Evolutionary conservation across 352 stramenopile species (phyloP).

Genomic region (Phytopythium helicoides): DNA sequence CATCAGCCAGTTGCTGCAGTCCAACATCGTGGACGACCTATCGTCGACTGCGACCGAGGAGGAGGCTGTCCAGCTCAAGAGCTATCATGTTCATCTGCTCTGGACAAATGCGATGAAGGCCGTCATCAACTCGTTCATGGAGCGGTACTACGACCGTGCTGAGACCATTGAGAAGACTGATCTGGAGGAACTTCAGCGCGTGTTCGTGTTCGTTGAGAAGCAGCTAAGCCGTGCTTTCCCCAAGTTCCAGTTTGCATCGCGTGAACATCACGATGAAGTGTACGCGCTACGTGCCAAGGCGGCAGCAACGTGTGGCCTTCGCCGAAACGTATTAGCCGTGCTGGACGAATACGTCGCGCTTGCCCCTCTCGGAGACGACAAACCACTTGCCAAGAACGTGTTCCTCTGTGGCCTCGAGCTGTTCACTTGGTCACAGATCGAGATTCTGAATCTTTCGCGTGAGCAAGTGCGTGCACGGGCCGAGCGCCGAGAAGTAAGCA

Average conservation of each 20-base stretch:
- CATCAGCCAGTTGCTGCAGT: constrained; percentile 53
- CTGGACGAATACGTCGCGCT: constrained; percentile 60
- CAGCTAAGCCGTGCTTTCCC: constrained; percentile 56
- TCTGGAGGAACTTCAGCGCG: constrained; percentile 49
- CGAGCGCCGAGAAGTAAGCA: constrained; percentile 32
- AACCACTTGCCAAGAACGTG: constrained; percentile 23
- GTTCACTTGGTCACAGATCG: constrained; percentile 50
- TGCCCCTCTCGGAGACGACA: constrained; percentile 7
- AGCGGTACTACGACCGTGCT: constrained; percentile 49
- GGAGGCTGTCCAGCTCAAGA: constrained; percentile 12
- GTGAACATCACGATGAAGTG: constrained; percentile 47
- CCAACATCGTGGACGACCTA: constrained; percentile 37
- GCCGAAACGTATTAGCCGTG: constrained; percentile 36
- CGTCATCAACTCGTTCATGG: constrained; percentile 56
- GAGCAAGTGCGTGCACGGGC: constrained; percentile 35
- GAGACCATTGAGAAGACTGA: constrained; percentile 30
- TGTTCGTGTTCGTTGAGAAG: constrained; percentile 57
- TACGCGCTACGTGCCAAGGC: constrained; percentile 65
- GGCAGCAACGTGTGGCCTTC: constrained; percentile 49
- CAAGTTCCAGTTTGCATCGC: constrained; percentile 36
- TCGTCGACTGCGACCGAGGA: constrained; percentile 3
- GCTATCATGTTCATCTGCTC: constrained; percentile 34
- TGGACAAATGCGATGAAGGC: constrained; percentile 68
- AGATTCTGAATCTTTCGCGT: constrained; percentile 46
- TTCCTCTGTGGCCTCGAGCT: constrained; percentile 54